These are phyloP conservation scores for Neofusicoccum kwambonambiense DNA, from an alignment of 2,329 filamentous ascomycete genomes.

Conservation along the genomic window DNA sequence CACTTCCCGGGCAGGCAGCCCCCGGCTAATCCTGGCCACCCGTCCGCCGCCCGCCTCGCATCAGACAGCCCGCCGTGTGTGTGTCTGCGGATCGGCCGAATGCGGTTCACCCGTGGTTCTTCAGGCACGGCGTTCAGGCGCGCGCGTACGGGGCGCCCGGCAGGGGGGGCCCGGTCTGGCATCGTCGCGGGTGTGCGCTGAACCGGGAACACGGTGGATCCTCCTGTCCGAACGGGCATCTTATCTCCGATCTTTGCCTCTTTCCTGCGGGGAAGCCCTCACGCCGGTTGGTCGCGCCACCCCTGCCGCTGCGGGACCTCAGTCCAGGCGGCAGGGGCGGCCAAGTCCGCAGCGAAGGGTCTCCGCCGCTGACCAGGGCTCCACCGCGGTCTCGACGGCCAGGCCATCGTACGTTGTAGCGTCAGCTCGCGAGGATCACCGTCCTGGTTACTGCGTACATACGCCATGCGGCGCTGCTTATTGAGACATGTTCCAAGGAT, in stretches of 20 bases:
- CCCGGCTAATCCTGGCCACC: no score
- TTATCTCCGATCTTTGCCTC: not conserved
- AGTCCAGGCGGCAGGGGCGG: not conserved
- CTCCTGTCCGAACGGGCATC: not conserved
- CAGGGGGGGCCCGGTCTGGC: not conserved
- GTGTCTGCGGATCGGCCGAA: no score
- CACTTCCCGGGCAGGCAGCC: no score
- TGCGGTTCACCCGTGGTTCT: no score
- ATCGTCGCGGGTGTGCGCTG: not conserved
- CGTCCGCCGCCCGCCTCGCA: no score
- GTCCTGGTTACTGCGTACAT: no score
- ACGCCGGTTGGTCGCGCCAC: not conserved
- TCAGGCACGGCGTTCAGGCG: not conserved
- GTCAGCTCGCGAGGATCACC: no score
- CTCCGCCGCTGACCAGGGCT: not conserved
- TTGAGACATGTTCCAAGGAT: no score
- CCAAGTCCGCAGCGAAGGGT: not conserved
- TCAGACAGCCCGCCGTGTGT: no score
- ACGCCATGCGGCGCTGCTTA: no score
- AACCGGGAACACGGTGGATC: not conserved
- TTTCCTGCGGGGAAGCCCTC: not conserved
- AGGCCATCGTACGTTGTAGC: no score
- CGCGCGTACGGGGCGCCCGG: not conserved
- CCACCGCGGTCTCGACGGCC: no score
- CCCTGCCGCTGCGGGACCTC: not conserved